Conservation (phyloP, 305 asterid species). For the Nicotiana rustica region DNA sequence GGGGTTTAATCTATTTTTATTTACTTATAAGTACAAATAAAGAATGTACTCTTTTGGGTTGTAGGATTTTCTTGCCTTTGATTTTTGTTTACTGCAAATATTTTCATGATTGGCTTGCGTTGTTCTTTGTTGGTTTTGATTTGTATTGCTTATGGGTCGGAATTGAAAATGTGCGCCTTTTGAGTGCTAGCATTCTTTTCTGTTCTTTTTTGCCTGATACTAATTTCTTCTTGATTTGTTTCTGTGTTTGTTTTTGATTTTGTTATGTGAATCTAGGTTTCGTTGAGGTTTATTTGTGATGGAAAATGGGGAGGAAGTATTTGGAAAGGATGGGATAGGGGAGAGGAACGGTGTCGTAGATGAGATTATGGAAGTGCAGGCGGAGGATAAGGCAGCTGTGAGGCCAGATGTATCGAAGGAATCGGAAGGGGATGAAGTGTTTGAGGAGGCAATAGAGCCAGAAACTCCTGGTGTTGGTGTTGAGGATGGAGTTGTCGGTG, state of each 20-base stretch:
- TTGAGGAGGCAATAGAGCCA: constrained; percentile 59
- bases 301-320: constrained; percentile 69
- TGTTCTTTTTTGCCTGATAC: not conserved
- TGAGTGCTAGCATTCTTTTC: not conserved
- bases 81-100: not conserved
- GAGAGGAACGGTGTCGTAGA: constrained; percentile 46
- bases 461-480: constrained; percentile 43
- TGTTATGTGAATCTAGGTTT: constrained; percentile 48
- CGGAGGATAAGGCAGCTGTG: constrained; percentile 44
- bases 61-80: not conserved
- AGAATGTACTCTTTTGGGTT: not conserved
- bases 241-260: constrained; percentile 17
- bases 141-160: too few species aligned
- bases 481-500: constrained; percentile 28
- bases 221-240: not conserved
- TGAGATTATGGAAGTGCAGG: constrained; percentile 42
- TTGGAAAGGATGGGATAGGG: constrained; percentile 50
- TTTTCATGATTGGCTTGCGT: not conserved
- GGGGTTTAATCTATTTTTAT: too few species aligned
- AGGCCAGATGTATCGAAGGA: constrained; percentile 51
- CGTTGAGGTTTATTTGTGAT: constrained; percentile 52
- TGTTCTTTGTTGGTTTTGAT: too few species aligned
- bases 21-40: too few species aligned
- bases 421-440: constrained; percentile 56
- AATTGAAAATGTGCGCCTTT: too few species aligned